A percentile compares a stretch with the other conserved stretches of the same genome.
phyloP scores from a whole-genome alignment of 495 filamentous ascomycete genomes.

The Entonaema liquescens region DNA sequence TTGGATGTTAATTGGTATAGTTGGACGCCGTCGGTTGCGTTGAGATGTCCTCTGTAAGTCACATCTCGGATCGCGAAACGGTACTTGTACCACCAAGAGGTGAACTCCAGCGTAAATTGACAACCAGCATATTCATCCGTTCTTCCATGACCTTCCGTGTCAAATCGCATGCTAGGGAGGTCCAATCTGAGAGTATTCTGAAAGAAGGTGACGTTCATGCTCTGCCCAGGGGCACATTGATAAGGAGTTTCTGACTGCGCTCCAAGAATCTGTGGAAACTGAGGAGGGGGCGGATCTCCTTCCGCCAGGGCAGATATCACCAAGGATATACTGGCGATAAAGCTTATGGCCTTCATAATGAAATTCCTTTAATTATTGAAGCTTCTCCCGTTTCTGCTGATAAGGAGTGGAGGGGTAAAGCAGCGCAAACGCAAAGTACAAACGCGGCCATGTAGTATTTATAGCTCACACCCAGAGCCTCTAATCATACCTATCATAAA shows the following conservation, averaged over 20 bases:
- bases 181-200: constrained; percentile 27
- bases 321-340: constrained; percentile 15
- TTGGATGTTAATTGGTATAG: constrained; percentile 27
- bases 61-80: constrained; percentile 34
- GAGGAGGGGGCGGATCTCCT: constrained; percentile 29
- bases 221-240: constrained; percentile 32
- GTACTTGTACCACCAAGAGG: constrained; percentile 39
- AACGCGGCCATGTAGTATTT: background rate
- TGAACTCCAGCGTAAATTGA: constrained; percentile 34
- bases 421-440: background rate
- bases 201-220: constrained; percentile 31
- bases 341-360: constrained; percentile 15
- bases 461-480: background rate
- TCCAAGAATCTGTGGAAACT: constrained; percentile 18
- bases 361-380: background rate
- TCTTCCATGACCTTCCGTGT: constrained; percentile 30
- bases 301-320: constrained; percentile 6
- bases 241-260: constrained; percentile 19
- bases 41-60: constrained; percentile 31
- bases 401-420: background rate
- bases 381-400: background rate
- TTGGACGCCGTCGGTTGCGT: constrained; percentile 31
- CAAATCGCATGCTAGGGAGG: constrained; percentile 25
- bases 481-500: background rate
- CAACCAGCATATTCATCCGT: constrained; percentile 29